Evolutionary conservation across 352 stramenopile genomes (phyloP), one percentile per base, ranked within the genome.

Genomic region (Phytophthora multivora): DNA sequence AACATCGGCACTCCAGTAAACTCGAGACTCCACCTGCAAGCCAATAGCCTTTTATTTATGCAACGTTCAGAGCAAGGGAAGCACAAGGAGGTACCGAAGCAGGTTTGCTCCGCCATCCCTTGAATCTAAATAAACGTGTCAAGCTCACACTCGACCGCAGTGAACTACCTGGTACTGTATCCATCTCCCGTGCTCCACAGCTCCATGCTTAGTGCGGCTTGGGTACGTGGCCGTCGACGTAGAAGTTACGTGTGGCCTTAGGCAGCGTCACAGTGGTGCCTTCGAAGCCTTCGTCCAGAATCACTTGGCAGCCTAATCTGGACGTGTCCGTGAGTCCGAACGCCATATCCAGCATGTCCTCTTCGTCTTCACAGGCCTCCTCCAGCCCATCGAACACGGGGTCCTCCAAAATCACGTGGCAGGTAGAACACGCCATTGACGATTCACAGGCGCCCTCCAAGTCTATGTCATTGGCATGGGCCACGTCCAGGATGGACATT

Each of bases 321-420:
- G 90, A 97, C 58, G 96, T 99, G 61, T 98, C 79, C 0, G 95
- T 98, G 36, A 99, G 84, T 5, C 97, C 98, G 75, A 98, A 99
- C 9, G 98, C 98, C 94, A 99, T 98, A 75, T 99, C 96, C 31
- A 98, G 83, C 95, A 98, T 99, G 73, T 99, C 97, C 71, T 99
- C 97, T 72, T 99, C 97, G 51, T 99, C 96, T 70, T 99, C 97
- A 46, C 75, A 96, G 8, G 97, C 73, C 45, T 96, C 87, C 12
- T 93, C 73, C 21, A 99, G 75, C 18, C 73, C 11, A 33, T 99
- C 90, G 59, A 96, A 99, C 21, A 99, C 63, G 11, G 86, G 69
- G 30, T 95, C 82, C 28, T 96, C 84, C 19, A 99, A 73, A 48
- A 99, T 98, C 26, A 99, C 86, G 83, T 99, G 98, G 69, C 98